Conservation (phyloP, 768 basidiomycete species). For the Crucibulum laeve region DNA sequence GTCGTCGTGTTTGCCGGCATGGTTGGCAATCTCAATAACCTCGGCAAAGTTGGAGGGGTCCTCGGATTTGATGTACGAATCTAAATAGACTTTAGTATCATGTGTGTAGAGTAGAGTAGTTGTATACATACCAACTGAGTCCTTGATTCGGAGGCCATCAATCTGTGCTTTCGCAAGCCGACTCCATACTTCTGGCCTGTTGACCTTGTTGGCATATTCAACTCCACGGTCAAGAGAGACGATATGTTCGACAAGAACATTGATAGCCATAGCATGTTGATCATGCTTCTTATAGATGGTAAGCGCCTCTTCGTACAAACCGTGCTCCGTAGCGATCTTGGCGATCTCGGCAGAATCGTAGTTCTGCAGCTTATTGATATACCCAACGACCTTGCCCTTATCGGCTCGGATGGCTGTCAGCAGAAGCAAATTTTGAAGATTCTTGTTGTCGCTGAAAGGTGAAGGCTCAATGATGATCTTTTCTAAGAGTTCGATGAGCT, state of each 20-base stretch:
- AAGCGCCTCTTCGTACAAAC: constrained; percentile 93
- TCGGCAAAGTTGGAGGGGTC: constrained; percentile 93
- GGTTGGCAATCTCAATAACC: constrained; percentile 93
- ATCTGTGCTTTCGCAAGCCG: constrained; percentile 97
- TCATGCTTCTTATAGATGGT: constrained; percentile 98
- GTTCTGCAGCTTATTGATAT: constrained; percentile 96
- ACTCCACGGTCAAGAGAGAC: constrained; percentile 96
- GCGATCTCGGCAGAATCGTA: constrained; percentile 95
- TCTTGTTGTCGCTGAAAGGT: constrained; percentile 96
- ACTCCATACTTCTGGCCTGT: constrained; percentile 96
- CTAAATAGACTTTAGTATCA: constrained; percentile 28
- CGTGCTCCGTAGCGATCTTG: constrained; percentile 93
- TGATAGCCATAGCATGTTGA: constrained; percentile 93
- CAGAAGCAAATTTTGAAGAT: constrained; percentile 91
- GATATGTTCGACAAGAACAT: constrained; percentile 96
- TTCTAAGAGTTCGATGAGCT: constrained; percentile 95
- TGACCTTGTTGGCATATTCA: constrained; percentile 95
- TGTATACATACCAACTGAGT: constrained; percentile 75
- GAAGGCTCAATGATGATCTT: constrained; percentile 98
- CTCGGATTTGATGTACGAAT: constrained; percentile 97
- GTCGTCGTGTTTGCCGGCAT: constrained; percentile 90
- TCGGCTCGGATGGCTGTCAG: constrained; percentile 96
- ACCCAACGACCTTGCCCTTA: constrained; percentile 96
- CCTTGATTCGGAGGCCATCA: constrained; percentile 96
- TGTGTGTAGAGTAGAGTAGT: neutral